Evolutionary conservation across 805 yeast species (phyloP), one percentile per base, ranked within the genome.

Genomic region (Yamadazyma sp.): DNA sequence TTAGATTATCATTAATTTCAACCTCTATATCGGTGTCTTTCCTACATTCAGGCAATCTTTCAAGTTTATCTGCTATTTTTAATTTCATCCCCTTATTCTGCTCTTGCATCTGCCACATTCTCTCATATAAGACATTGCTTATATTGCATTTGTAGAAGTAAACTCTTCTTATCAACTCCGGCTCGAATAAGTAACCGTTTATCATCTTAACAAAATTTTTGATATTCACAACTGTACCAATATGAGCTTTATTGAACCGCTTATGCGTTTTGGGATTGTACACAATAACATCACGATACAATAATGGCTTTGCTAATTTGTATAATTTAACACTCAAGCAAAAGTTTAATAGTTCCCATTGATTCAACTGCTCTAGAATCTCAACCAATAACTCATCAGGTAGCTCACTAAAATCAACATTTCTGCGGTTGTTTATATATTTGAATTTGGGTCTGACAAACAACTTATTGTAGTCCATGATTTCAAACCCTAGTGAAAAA

Each of bases 151-250:
- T 6, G 12, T 18, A 18, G n/a, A 28, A 28, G 9, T 11, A 18
- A 6, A 28, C 8, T n/a, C 11, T 6, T 18, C 12, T 16, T 7
- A 28, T 16, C 23, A 28, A 17, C 10, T 28, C 7, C 4, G 9
- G 5, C 17, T 28, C 31, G 17, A 18, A 28, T 6, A 10, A 10
- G 17, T 28, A 28, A n/a, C 23, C 13, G 12, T 28, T 18, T 6
- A 28, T 16, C 16, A 28, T n/a, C 13, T 28, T 28, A 5, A 28
- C 17, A 10, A 28, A 28, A 13, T 28, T 28, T 15, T 28, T 28
- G 5, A 28, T 18, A 6, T 22, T 16, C 5, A 28, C 13, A 6
- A 28, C 13, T 4, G 31, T 28, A 18, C 5, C 31, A 28, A n/a
- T 5, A 10, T 7, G 10, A 6, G 17, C 21, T 17, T 20, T 28